These are phyloP conservation scores for Echium plantagineum DNA, from an alignment of 257 asterid genomes.

Conservation along the genomic window DNA sequence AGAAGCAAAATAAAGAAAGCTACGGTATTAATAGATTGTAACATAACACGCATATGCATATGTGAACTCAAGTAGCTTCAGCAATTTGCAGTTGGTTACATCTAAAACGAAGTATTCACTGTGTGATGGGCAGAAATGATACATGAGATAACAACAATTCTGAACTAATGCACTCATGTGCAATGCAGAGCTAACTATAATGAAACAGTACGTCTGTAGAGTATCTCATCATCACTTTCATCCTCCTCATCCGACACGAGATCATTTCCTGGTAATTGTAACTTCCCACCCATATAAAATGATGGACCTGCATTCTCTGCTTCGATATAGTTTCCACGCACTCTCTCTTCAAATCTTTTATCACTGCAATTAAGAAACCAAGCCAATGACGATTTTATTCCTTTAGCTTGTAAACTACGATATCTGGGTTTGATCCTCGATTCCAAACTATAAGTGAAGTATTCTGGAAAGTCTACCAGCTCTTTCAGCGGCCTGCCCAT, in stretches of 20 bases:
- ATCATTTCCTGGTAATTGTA: constrained; percentile 60
- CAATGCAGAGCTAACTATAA: constrained; percentile 28
- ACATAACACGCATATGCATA: too few relatives aligned
- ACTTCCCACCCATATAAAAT: constrained; percentile 75
- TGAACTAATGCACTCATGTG: background rate
- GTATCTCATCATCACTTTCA: constrained; percentile 82
- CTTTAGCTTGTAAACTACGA: constrained; percentile 63
- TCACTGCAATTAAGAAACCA: constrained; percentile 96
- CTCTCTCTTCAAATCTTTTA: constrained; percentile 79
- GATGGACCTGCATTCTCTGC: constrained; percentile 74
- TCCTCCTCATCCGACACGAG: constrained; percentile 61
- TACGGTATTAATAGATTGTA: too few relatives aligned
- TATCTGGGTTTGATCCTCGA: constrained; percentile 78
- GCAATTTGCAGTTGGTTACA: too few relatives aligned
- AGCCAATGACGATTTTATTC: constrained; percentile 67
- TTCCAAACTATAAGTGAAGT: constrained; percentile 82
- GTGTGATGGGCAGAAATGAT: too few relatives aligned
- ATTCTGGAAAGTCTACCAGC: constrained; percentile 79
- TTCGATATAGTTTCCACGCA: constrained; percentile 69
- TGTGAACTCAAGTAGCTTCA: too few relatives aligned
- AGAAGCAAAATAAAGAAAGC: too few relatives aligned
- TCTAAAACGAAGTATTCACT: too few relatives aligned
- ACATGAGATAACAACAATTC: too few relatives aligned
- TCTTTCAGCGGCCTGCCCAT: constrained; percentile 60
- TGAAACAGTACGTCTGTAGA: constrained; percentile 76